A percentile compares a stretch with the other conserved stretches of the same genome.
These are phyloP conservation scores for Drosera spatulata DNA, from an alignment of 179 eudicot species.

Conservation along the genomic window DNA sequence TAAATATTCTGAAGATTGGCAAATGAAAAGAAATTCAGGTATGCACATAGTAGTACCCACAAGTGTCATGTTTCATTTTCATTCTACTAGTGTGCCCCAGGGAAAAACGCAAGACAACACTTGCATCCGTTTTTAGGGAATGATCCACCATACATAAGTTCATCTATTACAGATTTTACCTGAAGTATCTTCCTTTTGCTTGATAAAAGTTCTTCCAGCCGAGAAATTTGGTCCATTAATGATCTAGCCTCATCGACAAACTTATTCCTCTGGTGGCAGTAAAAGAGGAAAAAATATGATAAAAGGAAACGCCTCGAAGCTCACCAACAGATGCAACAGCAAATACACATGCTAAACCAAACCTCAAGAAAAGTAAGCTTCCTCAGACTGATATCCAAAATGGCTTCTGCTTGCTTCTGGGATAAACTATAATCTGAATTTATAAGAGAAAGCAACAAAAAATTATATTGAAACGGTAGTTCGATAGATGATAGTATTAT, in stretches of 20 bases:
- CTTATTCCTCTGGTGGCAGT: conserved; percentile 56
- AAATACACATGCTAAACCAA: neutral
- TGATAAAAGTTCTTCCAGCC: conserved; percentile 68
- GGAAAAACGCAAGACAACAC: neutral
- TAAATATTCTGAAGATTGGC: neutral
- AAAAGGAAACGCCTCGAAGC: neutral
- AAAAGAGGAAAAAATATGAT: neutral
- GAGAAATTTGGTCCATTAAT: conserved; percentile 63
- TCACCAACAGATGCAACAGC: neutral
- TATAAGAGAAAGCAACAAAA: conserved; percentile 4
- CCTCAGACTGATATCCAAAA: conserved; percentile 83
- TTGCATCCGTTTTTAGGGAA: too few species aligned
- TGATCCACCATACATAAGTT: neutral
- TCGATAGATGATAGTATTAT: too few species aligned
- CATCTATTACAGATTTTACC: conserved; percentile 26
- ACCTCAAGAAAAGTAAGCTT: conserved; percentile 90
- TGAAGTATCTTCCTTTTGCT: conserved; percentile 73
- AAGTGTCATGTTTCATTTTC: too few species aligned
- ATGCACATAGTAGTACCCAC: neutral
- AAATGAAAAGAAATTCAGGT: neutral
- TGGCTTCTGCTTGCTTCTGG: conserved; percentile 94
- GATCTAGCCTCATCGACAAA: conserved; percentile 64
- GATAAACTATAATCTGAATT: conserved; percentile 68
- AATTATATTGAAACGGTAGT: too few species aligned
- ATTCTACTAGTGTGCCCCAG: too few species aligned